Percentiles rank a stretch among this genome's conserved stretches.
phyloP scores from a whole-genome alignment of 2,329 filamentous ascomycete species.

The Tolypocladium guangdongense region DNA sequence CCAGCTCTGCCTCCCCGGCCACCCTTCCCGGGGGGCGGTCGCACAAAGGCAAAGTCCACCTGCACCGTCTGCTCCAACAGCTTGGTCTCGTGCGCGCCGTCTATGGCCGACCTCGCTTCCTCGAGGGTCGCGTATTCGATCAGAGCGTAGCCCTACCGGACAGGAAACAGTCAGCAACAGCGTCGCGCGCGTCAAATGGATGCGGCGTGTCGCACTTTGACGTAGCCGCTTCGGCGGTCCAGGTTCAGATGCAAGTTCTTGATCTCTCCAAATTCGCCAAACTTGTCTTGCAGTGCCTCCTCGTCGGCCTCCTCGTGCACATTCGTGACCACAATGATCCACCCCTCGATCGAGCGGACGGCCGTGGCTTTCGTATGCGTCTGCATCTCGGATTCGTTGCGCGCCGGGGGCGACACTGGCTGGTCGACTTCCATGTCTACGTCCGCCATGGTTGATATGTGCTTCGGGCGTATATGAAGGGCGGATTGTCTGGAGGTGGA shows the following conservation, averaged over 20 bases:
- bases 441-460: constrained; percentile 35
- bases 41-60: constrained; percentile 78
- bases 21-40: constrained; percentile 53
- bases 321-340: constrained; percentile 81
- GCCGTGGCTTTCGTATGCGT: constrained; percentile 66
- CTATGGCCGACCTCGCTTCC: constrained; percentile 72
- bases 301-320: constrained; percentile 81
- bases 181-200: not conserved
- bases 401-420: constrained; percentile 26
- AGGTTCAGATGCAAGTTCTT: constrained; percentile 80
- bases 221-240: constrained; percentile 72
- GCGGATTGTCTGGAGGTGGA: not conserved
- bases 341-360: constrained; percentile 79
- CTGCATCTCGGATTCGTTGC: constrained; percentile 53
- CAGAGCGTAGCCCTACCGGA: constrained; percentile 62
- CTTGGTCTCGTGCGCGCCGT: constrained; percentile 66
- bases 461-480: not conserved
- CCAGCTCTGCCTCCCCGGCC: constrained; percentile 25
- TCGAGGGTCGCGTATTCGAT: constrained; percentile 74
- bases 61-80: constrained; percentile 70
- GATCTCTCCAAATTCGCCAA: constrained; percentile 76
- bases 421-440: constrained; percentile 49
- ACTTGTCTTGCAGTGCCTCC: constrained; percentile 71
- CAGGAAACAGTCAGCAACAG: not conserved
- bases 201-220: constrained; percentile 49